These are phyloP conservation scores for Hortiboletus rubellus DNA, from an alignment of 1,284 basidiomycete genomes.

Conservation along the genomic window DNA sequence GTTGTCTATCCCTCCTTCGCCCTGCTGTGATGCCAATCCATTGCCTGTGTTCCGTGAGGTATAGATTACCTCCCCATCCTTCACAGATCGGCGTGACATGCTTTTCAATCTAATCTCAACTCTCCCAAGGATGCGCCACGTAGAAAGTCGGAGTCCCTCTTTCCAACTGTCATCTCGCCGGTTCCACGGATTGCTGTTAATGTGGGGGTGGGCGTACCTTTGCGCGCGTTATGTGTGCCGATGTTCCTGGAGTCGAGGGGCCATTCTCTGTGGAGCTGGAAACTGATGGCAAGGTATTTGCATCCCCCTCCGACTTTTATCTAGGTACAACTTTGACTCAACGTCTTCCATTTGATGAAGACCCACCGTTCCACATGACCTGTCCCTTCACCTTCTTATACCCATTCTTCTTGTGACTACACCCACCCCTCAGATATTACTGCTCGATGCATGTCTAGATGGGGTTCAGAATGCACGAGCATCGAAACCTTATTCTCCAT, in stretches of 20 bases:
- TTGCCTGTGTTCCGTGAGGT: conserved; percentile 54
- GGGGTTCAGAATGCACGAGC: conserved; percentile 36
- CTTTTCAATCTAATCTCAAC: conserved; percentile 40
- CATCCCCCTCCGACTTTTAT: conserved; percentile 37
- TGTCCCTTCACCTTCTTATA: conserved; percentile 40
- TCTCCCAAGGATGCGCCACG: conserved; percentile 21
- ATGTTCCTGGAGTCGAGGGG: conserved; percentile 34
- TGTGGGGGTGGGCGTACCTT: conserved; percentile 47
- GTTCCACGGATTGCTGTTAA: conserved; percentile 56
- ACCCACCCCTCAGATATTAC: conserved; percentile 27
- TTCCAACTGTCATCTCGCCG: conserved; percentile 37
- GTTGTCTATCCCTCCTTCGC: conserved; percentile 35
- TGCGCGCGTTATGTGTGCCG: conserved; percentile 49
- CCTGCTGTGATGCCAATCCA: conserved; percentile 59
- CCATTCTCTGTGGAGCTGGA: conserved; percentile 54
- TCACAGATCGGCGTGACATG: conserved; percentile 54
- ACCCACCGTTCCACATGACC: conserved; percentile 40
- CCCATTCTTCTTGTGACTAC: conserved; percentile 47
- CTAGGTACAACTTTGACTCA: conserved; percentile 25
- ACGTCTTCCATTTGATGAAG: conserved; percentile 21
- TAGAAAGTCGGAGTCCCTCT: conserved; percentile 19
- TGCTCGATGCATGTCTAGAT: conserved; percentile 29
- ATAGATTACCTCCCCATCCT: conserved; percentile 46
- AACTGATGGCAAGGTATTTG: conserved; percentile 46
- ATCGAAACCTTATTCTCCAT: conserved; percentile 57